Percentiles rank a stretch among this genome's conserved stretches.
Conservation (phyloP, 805 yeast genomes). For the Kluyveromyces dobzhanskii region DNA sequence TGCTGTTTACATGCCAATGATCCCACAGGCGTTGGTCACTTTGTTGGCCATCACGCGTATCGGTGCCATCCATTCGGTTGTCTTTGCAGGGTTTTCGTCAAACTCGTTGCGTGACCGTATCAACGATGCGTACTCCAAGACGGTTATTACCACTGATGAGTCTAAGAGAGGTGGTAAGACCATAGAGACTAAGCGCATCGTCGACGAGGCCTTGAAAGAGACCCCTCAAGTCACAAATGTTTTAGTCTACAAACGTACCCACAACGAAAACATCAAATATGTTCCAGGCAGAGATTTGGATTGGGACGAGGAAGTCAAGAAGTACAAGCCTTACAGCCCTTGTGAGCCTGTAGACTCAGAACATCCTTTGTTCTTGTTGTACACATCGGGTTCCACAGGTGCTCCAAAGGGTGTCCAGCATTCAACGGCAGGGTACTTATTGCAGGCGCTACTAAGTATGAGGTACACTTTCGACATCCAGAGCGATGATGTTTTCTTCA, state of each 20-base stretch:
- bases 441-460: slow-evolving; percentile 67
- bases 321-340: slow-evolving; percentile 62
- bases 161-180: slow-evolving; percentile 77
- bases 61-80: slow-evolving; percentile 80
- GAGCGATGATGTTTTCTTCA: slow-evolving; percentile 64
- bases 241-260: slow-evolving; percentile 67
- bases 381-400: slow-evolving; percentile 85
- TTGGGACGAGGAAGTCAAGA: slow-evolving; percentile 66
- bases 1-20: slow-evolving; percentile 83
- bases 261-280: slow-evolving; percentile 39
- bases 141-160: slow-evolving; percentile 75
- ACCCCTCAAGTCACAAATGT: slow-evolving; percentile 65
- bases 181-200: slow-evolving; percentile 71
- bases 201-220: slow-evolving; percentile 65
- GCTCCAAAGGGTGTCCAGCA: slow-evolving; percentile 84
- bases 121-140: slow-evolving; percentile 60
- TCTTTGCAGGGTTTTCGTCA: slow-evolving; percentile 77
- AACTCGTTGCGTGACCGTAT: slow-evolving; percentile 66
- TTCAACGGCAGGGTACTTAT: slow-evolving; percentile 69
- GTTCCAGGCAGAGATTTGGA: slow-evolving; percentile 60
- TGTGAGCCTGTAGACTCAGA: slow-evolving; percentile 71
- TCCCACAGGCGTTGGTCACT: slow-evolving; percentile 68
- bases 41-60: slow-evolving; percentile 70
- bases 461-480: slow-evolving; percentile 72
- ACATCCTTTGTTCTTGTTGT: slow-evolving; percentile 71